Evolutionary conservation across 1,284 basidiomycete genomes (phyloP).

Genomic region (Trichosporon asahii): DNA sequence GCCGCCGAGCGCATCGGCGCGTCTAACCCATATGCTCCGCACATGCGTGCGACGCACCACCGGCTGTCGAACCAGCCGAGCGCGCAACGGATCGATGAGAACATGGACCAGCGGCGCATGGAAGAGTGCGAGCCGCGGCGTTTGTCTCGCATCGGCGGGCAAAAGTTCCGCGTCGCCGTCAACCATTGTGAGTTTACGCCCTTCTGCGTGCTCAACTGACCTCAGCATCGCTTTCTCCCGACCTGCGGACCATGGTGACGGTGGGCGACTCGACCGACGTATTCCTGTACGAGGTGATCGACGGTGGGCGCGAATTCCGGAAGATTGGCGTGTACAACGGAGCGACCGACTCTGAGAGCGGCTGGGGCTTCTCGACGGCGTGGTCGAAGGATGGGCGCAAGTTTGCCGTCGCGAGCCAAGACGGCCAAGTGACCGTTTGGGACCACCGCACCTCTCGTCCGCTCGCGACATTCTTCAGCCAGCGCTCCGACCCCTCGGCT

Average conservation of each 20-base stretch:
- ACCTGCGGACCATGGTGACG: slow-evolving; percentile 48
- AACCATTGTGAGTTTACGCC: slow-evolving; percentile 48
- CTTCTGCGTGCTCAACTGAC: neutral
- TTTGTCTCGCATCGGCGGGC: slow-evolving; percentile 40
- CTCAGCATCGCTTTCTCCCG: slow-evolving; percentile 48
- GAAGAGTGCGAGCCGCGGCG: slow-evolving; percentile 24
- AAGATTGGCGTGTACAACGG: slow-evolving; percentile 46
- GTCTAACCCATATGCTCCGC: neutral
- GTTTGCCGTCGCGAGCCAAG: slow-evolving; percentile 52
- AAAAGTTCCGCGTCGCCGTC: slow-evolving; percentile 44
- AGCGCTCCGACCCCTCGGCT: slow-evolving; percentile 11
- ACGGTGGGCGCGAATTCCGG: slow-evolving; percentile 46
- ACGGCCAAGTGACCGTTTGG: slow-evolving; percentile 52
- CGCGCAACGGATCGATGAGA: slow-evolving; percentile 8
- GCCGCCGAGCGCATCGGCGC: neutral
- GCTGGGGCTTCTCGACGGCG: slow-evolving; percentile 43
- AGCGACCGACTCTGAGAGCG: slow-evolving; percentile 41
- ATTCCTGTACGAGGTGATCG: slow-evolving; percentile 46
- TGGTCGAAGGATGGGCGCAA: slow-evolving; percentile 52
- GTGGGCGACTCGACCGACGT: slow-evolving; percentile 52
- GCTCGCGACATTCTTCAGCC: slow-evolving; percentile 46
- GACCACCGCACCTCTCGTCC: slow-evolving; percentile 50
- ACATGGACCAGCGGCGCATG: neutral
- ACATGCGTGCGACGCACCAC: neutral
- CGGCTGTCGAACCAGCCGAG: slow-evolving; percentile 5